Conservation (phyloP, 352 stramenopile genomes). For the Phytopythium sindhum region DNA sequence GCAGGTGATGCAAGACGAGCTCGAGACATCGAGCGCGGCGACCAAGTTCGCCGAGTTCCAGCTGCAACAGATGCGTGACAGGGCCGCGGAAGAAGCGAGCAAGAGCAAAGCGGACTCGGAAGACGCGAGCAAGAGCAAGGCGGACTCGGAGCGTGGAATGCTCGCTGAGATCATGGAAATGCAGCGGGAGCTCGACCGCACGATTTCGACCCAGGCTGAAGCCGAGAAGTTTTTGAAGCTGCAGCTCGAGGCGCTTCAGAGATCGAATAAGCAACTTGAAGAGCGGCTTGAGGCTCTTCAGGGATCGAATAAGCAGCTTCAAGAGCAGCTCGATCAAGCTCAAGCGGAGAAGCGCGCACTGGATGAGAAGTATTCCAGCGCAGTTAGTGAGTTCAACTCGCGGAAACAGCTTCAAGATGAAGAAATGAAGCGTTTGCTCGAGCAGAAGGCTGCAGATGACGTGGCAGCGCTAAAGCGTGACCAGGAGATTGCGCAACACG, state of each 20-base stretch:
- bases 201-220: slow-evolving; percentile 14
- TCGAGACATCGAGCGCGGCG: slow-evolving; percentile 73
- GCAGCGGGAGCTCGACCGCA: slow-evolving; percentile 12
- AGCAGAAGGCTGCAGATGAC: slow-evolving; percentile 23
- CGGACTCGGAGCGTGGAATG: slow-evolving; percentile 20
- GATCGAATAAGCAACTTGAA: slow-evolving; percentile 14
- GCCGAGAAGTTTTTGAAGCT: slow-evolving; percentile 19
- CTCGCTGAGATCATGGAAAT: slow-evolving; percentile 8
- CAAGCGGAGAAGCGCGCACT: slow-evolving; percentile 21
- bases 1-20: slow-evolving; percentile 58
- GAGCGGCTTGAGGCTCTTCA: slow-evolving; percentile 13
- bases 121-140: slow-evolving; percentile 14
- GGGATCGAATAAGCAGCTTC: slow-evolving; percentile 14
- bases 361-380: slow-evolving; percentile 15
- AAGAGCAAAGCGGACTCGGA: too few relatives aligned
- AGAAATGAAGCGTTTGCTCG: slow-evolving; percentile 16
- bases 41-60: slow-evolving; percentile 84
- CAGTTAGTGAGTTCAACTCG: slow-evolving; percentile 11
- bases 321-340: slow-evolving; percentile 1
- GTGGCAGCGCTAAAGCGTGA: slow-evolving; percentile 20
- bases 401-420: slow-evolving; percentile 16
- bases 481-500: slow-evolving; percentile 17
- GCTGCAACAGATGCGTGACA: slow-evolving; percentile 61
- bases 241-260: slow-evolving; percentile 20
- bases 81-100: slow-evolving; percentile 44